These are phyloP conservation scores for Prunus salicina DNA, from an alignment of 306 rosid species.

Conservation along the genomic window DNA sequence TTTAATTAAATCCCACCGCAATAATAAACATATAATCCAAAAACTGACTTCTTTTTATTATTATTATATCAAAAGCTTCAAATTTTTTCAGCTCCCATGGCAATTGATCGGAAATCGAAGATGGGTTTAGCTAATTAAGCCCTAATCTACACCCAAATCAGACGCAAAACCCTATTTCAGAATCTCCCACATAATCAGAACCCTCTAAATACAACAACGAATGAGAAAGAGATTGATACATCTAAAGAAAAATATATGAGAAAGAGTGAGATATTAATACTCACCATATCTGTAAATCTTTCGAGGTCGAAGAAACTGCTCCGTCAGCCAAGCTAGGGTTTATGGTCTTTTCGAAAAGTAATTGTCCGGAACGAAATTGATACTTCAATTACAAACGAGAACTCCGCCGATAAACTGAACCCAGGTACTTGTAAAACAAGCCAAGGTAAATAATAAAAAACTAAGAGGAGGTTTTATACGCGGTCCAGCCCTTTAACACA, in stretches of 20 bases:
- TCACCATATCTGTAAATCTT: slow-evolving; percentile 15
- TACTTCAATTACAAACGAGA: neutral
- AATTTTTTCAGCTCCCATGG: neutral
- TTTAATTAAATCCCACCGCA: neutral
- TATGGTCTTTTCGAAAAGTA: neutral
- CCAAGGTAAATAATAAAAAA: fast-evolving
- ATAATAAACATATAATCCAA: neutral
- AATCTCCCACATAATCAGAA: neutral
- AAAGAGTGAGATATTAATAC: neutral
- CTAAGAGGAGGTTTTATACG: too few relatives aligned
- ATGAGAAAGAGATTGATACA: neutral
- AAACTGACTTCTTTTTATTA: neutral
- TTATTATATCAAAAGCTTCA: neutral
- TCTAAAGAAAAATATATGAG: neutral
- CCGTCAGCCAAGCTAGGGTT: neutral
- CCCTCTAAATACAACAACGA: too few relatives aligned
- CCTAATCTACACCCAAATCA: neutral
- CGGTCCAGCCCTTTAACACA: too few relatives aligned
- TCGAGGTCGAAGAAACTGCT: slow-evolving; percentile 5
- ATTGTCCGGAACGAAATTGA: neutral
- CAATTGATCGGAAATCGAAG: neutral
- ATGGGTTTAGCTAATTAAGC: neutral
- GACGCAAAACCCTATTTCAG: neutral
- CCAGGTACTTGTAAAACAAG: neutral
- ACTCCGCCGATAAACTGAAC: neutral